phyloP scores from a whole-genome alignment of 106 monocot genomes.

The Dioscorea zingiberensis region DNA sequence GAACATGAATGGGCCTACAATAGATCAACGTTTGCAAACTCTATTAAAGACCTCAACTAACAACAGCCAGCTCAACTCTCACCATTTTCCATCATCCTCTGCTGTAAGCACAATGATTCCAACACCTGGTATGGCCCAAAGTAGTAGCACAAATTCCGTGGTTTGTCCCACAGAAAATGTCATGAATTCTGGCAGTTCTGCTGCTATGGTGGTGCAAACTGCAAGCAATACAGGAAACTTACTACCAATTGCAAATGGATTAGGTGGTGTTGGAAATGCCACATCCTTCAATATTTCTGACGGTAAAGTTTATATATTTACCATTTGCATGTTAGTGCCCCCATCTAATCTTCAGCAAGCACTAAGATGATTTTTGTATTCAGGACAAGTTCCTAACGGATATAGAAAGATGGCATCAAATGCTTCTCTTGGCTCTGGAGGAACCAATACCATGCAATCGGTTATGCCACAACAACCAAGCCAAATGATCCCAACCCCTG shows the following conservation, averaged over 20 bases:
- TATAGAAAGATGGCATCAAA: constrained; percentile 47
- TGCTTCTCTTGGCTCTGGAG: constrained; percentile 35
- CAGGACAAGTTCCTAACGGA: constrained; percentile 45
- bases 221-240: constrained; percentile 22
- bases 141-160: constrained; percentile 23
- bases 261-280: constrained; percentile 21
- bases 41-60: constrained; percentile 27
- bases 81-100: constrained; percentile 41
- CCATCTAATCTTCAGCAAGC: too few relatives aligned
- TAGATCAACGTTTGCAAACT: constrained; percentile 43
- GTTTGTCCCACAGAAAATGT: constrained; percentile 25
- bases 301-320: constrained; percentile 18
- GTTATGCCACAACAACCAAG: constrained; percentile 45
- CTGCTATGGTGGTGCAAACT: constrained; percentile 26
- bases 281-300: constrained; percentile 28
- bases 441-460: constrained; percentile 37
- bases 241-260: constrained; percentile 27
- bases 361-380: constrained; percentile 8
- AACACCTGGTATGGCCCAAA: constrained; percentile 70
- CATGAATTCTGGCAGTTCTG: constrained; percentile 15
- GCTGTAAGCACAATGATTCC: constrained; percentile 69
- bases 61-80: constrained; percentile 24
- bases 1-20: constrained; percentile 43
- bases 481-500: constrained; percentile 96
- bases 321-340: too few relatives aligned